These are phyloP conservation scores for Salix udensis DNA, from an alignment of 345 rosid species.

Conservation along the genomic window DNA sequence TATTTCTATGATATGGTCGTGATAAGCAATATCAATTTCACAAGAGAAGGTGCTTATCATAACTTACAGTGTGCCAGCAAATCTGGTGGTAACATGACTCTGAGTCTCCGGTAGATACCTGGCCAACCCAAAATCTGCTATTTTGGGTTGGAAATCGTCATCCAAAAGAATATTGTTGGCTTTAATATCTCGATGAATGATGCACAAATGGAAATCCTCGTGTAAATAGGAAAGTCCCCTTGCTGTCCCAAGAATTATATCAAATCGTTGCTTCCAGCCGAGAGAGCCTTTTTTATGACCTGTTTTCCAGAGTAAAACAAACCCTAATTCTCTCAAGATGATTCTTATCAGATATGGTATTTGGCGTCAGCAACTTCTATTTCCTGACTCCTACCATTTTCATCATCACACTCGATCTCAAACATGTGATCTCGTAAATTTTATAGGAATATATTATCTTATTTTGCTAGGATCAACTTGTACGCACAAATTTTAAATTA, in stretches of 20 bases:
- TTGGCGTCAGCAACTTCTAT: too few species aligned
- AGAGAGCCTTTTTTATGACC: constrained; percentile 34
- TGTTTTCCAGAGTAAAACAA: background rate
- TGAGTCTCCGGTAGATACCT: constrained; percentile 42
- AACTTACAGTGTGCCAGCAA: constrained; percentile 48
- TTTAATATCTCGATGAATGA: constrained; percentile 53
- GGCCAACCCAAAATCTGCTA: constrained; percentile 52
- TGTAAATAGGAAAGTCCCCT: constrained; percentile 50
- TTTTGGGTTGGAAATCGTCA: constrained; percentile 42
- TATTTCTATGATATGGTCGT: too few species aligned
- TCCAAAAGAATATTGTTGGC: constrained; percentile 44
- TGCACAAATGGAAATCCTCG: constrained; percentile 46
- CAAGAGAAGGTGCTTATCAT: background rate
- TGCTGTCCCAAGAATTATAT: constrained; percentile 46
- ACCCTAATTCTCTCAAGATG: too few species aligned
- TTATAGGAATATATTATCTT: too few species aligned
- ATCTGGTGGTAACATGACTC: constrained; percentile 46
- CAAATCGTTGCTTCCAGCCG: constrained; percentile 41
- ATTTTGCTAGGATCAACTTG: too few species aligned
- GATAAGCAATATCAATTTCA: background rate
- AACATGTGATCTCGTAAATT: too few species aligned
- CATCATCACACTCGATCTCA: too few species aligned
- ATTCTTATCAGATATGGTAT: too few species aligned
- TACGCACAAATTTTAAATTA: background rate
- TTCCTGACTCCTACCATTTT: too few species aligned